Conservation (phyloP, 2,329 filamentous ascomycete species). For the Phaeophleospora eucalypticola region DNA sequence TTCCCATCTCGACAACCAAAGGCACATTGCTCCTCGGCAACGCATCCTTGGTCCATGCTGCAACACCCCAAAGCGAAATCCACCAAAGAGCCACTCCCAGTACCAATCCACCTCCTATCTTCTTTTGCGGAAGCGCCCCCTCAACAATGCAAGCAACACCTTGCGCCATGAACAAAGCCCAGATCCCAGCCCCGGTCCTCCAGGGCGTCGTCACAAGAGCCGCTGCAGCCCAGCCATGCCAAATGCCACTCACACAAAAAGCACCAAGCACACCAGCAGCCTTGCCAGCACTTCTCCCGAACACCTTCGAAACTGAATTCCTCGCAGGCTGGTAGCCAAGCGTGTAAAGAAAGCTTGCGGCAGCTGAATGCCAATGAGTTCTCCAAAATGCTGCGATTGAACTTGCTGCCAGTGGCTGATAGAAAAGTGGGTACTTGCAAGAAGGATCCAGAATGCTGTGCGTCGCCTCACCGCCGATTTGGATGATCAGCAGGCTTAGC, state of each 20-base stretch:
- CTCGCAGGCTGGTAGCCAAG: slow-evolving; percentile 16
- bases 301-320: background rate
- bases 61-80: slow-evolving; percentile 10
- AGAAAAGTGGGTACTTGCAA: slow-evolving; percentile 18
- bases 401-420: slow-evolving; percentile 16
- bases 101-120: slow-evolving; percentile 12
- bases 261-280: slow-evolving; percentile 15
- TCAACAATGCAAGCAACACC: slow-evolving; percentile 17
- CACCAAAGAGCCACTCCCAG: slow-evolving; percentile 12
- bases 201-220: slow-evolving; percentile 7
- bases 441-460: slow-evolving; percentile 15
- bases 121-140: slow-evolving; percentile 8
- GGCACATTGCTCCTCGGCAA: background rate
- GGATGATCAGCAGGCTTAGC: slow-evolving; percentile 14
- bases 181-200: slow-evolving; percentile 13
- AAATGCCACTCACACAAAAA: slow-evolving; percentile 19
- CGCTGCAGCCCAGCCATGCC: slow-evolving; percentile 21
- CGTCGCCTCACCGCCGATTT: slow-evolving; percentile 10
- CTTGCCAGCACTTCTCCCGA: slow-evolving; percentile 5
- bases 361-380: slow-evolving; percentile 20
- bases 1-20: background rate
- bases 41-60: slow-evolving; percentile 9
- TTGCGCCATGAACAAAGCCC: slow-evolving; percentile 17
- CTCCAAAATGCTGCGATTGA: slow-evolving; percentile 19
- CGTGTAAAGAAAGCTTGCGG: slow-evolving; percentile 13